Evolutionary conservation across 1,284 basidiomycete genomes (phyloP).

Genomic region (Mycena citricolor): DNA sequence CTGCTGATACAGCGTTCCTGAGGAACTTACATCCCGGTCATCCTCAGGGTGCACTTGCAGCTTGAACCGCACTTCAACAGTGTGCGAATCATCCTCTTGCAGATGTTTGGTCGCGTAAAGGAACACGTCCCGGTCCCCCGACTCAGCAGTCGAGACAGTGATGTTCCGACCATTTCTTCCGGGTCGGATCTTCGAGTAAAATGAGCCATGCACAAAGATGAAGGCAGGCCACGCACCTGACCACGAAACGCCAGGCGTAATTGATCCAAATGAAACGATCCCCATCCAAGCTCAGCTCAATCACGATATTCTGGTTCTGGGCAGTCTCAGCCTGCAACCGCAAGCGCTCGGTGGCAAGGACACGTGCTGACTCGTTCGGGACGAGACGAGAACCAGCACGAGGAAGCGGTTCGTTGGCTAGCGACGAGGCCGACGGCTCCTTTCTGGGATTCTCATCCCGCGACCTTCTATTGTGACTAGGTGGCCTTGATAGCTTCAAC

Average conservation of each 20-base stretch:
- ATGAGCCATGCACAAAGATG: conserved; percentile 17
- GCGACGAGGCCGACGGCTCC: conserved; percentile 41
- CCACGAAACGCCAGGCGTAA: conserved; percentile 89
- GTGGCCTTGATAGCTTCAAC: conserved; percentile 47
- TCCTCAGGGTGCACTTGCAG: conserved; percentile 69
- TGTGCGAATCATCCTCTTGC: conserved; percentile 90
- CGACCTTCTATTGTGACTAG: conserved; percentile 52
- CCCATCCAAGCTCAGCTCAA: conserved; percentile 93
- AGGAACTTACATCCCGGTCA: conserved; percentile 48
- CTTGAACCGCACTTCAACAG: conserved; percentile 89
- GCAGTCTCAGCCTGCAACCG: conserved; percentile 88
- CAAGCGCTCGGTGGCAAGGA: conserved; percentile 81
- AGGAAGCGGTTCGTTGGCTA: conserved; percentile 33
- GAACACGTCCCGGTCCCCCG: conserved; percentile 85
- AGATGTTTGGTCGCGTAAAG: conserved; percentile 85
- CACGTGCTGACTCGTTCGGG: conserved; percentile 70
- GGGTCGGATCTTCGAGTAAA: conserved; percentile 70
- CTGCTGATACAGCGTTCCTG: conserved; percentile 69
- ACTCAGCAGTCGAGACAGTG: conserved; percentile 82
- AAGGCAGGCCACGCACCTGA: conserved; percentile 69
- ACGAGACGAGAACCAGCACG: conserved; percentile 43
- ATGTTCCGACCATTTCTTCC: conserved; percentile 74
- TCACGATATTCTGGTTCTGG: conserved; percentile 91
- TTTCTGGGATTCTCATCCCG: conserved; percentile 60
- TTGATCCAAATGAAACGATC: conserved; percentile 94